Base-by-base conservation (phyloP, 1,139 yeast genomes). In the Pichia kudriavzevii region DNA sequence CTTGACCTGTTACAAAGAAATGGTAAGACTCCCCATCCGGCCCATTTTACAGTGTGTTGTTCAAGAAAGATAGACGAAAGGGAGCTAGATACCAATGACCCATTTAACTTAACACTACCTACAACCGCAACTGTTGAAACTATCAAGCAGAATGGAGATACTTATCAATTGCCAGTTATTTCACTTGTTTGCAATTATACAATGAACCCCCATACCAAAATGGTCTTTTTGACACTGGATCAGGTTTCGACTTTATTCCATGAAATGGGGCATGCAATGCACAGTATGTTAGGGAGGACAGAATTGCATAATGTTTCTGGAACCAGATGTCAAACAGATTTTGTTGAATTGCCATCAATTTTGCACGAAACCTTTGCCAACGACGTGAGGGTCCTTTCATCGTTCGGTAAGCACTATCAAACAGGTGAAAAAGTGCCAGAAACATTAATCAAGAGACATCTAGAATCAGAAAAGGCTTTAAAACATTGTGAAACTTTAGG, bases 221-320 rank as follows among this genome's bases (percentile, higher is more conserved):
- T 55, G 14, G 67, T 79, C 31, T 62, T 84, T 18, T 60, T 91
- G 27, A 66, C 79, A 7, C 66, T 84, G 42, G 75, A 70, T 39
- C 97, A 93, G 52, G 88, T 91, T 5, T 95, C 88, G 51, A 91
- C 98, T 0, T 62, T 91, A 22, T 91, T 93, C 63, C 99, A 91
- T 59, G 99, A 91, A 59, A 87, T 91, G 95, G 99, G 99, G 1
- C 99, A 91, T 60, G 98, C 98, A 2, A 82, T 91, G 76, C 98
- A 91, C 57, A 85, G 96, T 6, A 88, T 91, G 96, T 64, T 91
- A 20, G 98, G 97, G 0, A 69, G 91, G 42, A 91, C 98, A 0
- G 70, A 78, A 31, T 63, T 91, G 33, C 98, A 93, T 54, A 93
- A 88, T 53, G 79, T 91, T 12, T 79, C 94, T 17, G 98, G 99